Evolutionary conservation across 2,329 filamentous ascomycete species (phyloP).

Genomic region (Cladosporium sp.): DNA sequence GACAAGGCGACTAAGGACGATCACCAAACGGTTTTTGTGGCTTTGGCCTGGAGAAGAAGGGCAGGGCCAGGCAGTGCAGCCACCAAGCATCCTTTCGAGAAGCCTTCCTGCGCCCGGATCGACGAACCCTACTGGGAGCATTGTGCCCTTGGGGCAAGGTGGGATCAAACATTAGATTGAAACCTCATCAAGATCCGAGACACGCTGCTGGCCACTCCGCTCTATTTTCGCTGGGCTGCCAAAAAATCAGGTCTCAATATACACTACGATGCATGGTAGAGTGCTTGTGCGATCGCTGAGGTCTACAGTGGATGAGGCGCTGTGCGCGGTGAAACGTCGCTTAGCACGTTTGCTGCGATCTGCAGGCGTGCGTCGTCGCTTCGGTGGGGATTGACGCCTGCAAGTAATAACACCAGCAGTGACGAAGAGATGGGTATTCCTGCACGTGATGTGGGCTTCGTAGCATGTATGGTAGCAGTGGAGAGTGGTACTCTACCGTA

Average conservation of each 20-base stretch:
- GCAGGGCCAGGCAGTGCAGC: neutral
- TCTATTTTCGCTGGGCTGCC: neutral
- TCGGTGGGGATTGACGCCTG: neutral
- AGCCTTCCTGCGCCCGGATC: constrained; percentile 2
- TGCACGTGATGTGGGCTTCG: neutral
- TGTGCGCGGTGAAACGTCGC: constrained; percentile 16
- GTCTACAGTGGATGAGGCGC: constrained; percentile 16
- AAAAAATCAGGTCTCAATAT: neutral
- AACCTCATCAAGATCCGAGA: constrained; percentile 13
- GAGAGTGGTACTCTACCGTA: neutral
- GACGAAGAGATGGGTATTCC: neutral
- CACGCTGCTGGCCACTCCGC: neutral
- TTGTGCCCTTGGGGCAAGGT: constrained; percentile 2
- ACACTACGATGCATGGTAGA: neutral
- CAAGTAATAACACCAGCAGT: neutral
- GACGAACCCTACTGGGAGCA: neutral
- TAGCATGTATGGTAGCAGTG: neutral
- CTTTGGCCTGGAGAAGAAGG: neutral
- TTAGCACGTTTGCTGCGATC: constrained; percentile 12
- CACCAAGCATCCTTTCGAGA: constrained; percentile 2
- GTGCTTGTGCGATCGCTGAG: neutral
- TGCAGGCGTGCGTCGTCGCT: constrained; percentile 9
- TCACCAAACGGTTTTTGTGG: constrained; percentile 14
- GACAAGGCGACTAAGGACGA: constrained; percentile 3
- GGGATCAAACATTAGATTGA: constrained; percentile 8